Percentiles rank a stretch among this genome's conserved stretches.
Conservation (phyloP, 768 basidiomycete species). For the Coprinopsis sp. region DNA sequence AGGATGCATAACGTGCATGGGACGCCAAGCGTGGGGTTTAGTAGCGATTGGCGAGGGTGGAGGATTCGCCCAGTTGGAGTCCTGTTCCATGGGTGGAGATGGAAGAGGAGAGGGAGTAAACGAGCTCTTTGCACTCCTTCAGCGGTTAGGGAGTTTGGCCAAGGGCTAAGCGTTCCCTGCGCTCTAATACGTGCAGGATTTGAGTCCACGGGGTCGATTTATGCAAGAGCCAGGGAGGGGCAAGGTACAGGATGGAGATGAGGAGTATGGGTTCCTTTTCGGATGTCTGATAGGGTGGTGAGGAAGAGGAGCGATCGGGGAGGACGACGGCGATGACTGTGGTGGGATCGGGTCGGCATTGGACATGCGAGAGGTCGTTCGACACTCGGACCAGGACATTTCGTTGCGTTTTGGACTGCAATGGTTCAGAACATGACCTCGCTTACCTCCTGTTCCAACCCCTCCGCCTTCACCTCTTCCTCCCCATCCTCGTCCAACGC, state of each 20-base stretch:
- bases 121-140: constrained; percentile 59
- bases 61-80: constrained; percentile 1
- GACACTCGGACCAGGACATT: no score
- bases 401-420: no score
- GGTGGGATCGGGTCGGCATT: no score
- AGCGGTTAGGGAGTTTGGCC: constrained; percentile 60
- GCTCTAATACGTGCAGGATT: constrained; percentile 57
- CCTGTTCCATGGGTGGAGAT: no score
- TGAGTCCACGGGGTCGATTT: constrained; percentile 53
- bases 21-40: constrained; percentile 33
- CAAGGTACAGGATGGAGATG: no score
- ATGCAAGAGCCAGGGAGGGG: no score
- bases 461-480: constrained; percentile 6
- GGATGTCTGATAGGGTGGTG: constrained; percentile 3
- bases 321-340: no score
- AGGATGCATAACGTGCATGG: constrained; percentile 30
- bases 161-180: constrained; percentile 56
- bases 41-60: constrained; percentile 17
- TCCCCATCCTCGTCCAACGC: constrained; percentile 23
- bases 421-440: no score
- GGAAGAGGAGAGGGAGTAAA: constrained; percentile 28
- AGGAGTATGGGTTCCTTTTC: constrained; percentile 30
- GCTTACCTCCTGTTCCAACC: not conserved
- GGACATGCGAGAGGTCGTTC: no score
- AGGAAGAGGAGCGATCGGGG: no score